Percentiles rank a stretch among this genome's conserved stretches.
These are phyloP conservation scores for Candida suzukii DNA, from an alignment of 805 yeast genomes.

Conservation along the genomic window DNA sequence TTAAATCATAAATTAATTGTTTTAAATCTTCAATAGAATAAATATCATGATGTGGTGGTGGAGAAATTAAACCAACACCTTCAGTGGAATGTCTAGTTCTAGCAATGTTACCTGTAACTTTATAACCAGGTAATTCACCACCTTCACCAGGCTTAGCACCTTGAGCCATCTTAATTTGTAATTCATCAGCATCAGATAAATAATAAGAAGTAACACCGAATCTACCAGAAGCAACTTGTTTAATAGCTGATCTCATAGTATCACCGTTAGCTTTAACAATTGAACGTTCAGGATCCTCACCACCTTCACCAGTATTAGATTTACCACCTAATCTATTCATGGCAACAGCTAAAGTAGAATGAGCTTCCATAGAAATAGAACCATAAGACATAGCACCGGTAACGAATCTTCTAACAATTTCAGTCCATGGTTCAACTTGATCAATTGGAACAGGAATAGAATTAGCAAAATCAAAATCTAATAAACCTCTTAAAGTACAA, in stretches of 20 bases:
- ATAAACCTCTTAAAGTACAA: conserved; percentile 90
- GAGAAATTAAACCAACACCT: conserved; percentile 94
- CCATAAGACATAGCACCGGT: conserved; percentile 99
- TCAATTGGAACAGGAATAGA: conserved; percentile 82
- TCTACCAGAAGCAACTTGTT: conserved; percentile 96
- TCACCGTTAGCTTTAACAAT: conserved; percentile 79
- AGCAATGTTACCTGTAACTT: conserved; percentile 82
- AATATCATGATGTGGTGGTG: conserved; percentile 98
- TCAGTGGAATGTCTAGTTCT: conserved; percentile 95
- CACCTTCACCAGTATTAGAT: conserved; percentile 99
- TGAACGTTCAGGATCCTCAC: conserved; percentile 93
- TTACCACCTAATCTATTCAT: conserved; percentile 98
- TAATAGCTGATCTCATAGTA: conserved; percentile 97
- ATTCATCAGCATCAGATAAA: conserved; percentile 92
- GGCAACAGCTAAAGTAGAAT: conserved; percentile 95
- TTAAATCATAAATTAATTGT: conserved; percentile 92
- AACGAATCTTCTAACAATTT: conserved; percentile 91
- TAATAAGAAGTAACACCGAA: conserved; percentile 96
- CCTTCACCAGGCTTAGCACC: conserved; percentile 99
- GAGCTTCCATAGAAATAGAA: conserved; percentile 97
- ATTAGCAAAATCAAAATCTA: conserved; percentile 77
- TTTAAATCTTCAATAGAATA: conserved; percentile 97
- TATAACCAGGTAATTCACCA: conserved; percentile 95
- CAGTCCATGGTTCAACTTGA: conserved; percentile 99
- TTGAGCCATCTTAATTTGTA: conserved; percentile 98